Base-by-base conservation (phyloP, 164 flowering plant genomes). In the Saururus chinensis region DNA sequence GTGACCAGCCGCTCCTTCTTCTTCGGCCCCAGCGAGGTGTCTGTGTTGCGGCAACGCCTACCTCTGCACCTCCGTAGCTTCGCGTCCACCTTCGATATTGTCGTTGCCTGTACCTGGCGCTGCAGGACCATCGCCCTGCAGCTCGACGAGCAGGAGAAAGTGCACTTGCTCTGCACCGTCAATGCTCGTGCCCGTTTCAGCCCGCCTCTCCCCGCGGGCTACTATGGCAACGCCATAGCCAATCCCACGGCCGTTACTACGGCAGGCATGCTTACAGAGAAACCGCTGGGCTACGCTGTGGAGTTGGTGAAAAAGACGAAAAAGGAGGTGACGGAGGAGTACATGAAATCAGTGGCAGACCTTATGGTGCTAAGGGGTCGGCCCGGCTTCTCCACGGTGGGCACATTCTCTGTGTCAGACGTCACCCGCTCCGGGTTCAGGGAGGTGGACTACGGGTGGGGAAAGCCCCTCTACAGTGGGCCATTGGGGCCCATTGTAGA, bases 391-490 rank as follows among this genome's bases (percentile, higher is more conserved):
- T 49, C 78, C 0, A 71, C 71, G 64, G 78, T 61, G 25, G 35
- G 81, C 30, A 42, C 71, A 0, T 82, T 40, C 48, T n/a, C 75
- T 0, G 83, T 88, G 7, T 77, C 88, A 4, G 88, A 85, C 53
- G 5, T 53, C 49, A 54, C 53, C 0, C 66, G 52, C 41, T 1
- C 12, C 4, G 59, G 23, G 17, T 54, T 21, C 4, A 8, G 1
- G 0, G 40, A 54, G 4, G 17, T 54, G n/a, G 53, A 63, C 55
- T 63, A 53, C 16, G 66, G 66, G 52, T 63, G 52, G 52, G 66
- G 66, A 4, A 41, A 19, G 8, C 51, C 66, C 4, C 65, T 76
- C 23, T 63, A 35, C 30, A 25, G 59, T 40, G 66, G 60, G 37
- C 59, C 60, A 19, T 21, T 62, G 53, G 53, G 16, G 0, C 13